A percentile compares a stretch with the other conserved stretches of the same genome.
Evolutionary conservation across 768 basidiomycete genomes (phyloP).

Genomic region (Boletus reticuloceps): DNA sequence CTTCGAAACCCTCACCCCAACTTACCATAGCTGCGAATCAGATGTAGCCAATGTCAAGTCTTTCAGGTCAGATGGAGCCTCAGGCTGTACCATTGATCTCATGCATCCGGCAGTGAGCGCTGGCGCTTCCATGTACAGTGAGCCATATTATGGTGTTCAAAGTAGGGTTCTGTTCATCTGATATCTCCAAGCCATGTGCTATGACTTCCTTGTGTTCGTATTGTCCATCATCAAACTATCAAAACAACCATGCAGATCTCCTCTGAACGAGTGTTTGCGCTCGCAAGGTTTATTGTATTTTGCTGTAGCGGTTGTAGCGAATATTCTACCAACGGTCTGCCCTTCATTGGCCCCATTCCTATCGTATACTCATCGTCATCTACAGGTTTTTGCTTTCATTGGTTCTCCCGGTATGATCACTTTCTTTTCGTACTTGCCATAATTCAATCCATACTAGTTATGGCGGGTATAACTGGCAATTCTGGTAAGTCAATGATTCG

Average conservation of each 20-base stretch:
- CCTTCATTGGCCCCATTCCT: not conserved
- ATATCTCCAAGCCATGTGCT: slow-evolving; percentile 12
- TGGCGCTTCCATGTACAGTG: slow-evolving; percentile 17
- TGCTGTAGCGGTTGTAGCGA: not conserved
- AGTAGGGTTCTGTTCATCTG: not conserved
- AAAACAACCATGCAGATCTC: slow-evolving; percentile 6
- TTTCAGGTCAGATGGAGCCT: not conserved
- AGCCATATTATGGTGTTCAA: not conserved
- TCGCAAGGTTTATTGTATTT: slow-evolving; percentile 19
- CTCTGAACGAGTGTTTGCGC: slow-evolving; percentile 9
- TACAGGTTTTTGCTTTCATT: slow-evolving; percentile 11
- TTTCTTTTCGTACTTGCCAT: not conserved
- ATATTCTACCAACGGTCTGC: slow-evolving; percentile 5
- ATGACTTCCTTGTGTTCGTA: slow-evolving; percentile 18
- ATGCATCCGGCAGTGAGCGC: not conserved
- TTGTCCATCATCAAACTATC: slow-evolving; percentile 16
- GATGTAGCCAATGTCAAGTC: slow-evolving; percentile 2
- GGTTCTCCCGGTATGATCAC: not conserved
- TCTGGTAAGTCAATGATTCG: not conserved
- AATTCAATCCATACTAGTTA: not conserved
- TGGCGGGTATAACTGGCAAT: not conserved
- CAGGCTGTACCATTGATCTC: slow-evolving; percentile 5
- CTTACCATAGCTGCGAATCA: not conserved
- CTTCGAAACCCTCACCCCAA: too few relatives aligned
- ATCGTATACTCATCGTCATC: not conserved